A percentile compares a stretch with the other conserved stretches of the same genome.
Evolutionary conservation across 352 stramenopile genomes (phyloP).

Genomic region (Globisporangium acanthophoron): DNA sequence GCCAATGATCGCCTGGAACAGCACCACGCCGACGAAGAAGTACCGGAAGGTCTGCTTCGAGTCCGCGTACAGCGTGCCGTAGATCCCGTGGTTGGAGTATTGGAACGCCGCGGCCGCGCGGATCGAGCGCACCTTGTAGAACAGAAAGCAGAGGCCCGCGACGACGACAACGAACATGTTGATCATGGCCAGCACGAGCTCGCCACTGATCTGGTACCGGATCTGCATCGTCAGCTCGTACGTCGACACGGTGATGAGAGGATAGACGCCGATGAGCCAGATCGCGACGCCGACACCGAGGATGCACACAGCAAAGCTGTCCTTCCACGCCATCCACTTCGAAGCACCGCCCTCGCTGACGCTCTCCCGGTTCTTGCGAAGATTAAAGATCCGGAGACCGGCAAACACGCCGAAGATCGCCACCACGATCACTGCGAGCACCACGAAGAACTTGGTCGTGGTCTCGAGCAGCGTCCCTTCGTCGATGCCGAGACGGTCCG

Average conservation of each 20-base stretch:
- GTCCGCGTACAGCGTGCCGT: conserved; percentile 56
- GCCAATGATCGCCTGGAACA: conserved; percentile 47
- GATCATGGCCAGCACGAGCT: conserved; percentile 40
- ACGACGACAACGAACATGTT: conserved; percentile 41
- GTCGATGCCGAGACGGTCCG: conserved; percentile 55
- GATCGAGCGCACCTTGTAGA: conserved; percentile 35
- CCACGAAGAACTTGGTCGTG: conserved; percentile 40
- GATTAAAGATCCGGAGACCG: neutral
- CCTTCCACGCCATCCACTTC: conserved; percentile 19
- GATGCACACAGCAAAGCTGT: conserved; percentile 44
- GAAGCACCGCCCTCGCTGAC: neutral
- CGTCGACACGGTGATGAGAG: conserved; percentile 44
- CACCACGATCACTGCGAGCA: conserved; percentile 27
- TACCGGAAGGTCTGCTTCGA: conserved; percentile 45
- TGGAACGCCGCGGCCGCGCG: conserved; percentile 32
- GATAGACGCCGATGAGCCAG: conserved; percentile 51
- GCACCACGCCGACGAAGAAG: conserved; percentile 49
- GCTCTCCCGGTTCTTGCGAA: neutral
- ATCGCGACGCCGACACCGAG: conserved; percentile 44
- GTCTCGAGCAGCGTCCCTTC: conserved; percentile 40
- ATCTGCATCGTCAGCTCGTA: conserved; percentile 67
- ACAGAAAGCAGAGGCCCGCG: conserved; percentile 31
- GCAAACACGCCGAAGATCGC: conserved; percentile 28
- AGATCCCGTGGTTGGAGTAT: conserved; percentile 44
- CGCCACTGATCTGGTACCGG: conserved; percentile 34